Evolutionary conservation across 495 filamentous ascomycete species (phyloP).

Genomic region (Bacidia rubella): DNA sequence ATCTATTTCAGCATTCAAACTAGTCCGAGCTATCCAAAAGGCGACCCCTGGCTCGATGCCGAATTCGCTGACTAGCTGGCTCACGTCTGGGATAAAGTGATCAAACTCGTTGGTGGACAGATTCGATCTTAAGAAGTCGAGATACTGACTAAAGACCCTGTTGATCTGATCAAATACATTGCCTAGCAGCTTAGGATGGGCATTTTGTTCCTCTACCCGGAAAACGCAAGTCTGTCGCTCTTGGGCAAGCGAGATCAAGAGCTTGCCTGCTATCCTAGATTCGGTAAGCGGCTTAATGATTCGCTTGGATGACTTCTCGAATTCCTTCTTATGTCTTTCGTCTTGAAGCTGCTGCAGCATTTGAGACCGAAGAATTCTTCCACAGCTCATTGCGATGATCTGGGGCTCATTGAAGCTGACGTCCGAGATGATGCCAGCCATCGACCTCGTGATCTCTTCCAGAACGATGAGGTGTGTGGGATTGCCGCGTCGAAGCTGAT

Average conservation of each 20-base stretch:
- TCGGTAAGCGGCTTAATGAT: conserved; percentile 67
- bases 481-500: conserved; percentile 66
- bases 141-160: conserved; percentile 67
- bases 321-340: conserved; percentile 49
- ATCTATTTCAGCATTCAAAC: conserved; percentile 43
- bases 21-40: conserved; percentile 72
- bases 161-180: conserved; percentile 85
- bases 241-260: conserved; percentile 81
- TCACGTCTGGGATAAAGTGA: conserved; percentile 59
- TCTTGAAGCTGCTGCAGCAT: conserved; percentile 67
- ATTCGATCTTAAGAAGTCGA: conserved; percentile 75
- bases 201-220: conserved; percentile 47
- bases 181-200: conserved; percentile 68
- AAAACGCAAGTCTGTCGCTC: conserved; percentile 71
- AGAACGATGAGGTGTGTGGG: conserved; percentile 79
- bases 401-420: conserved; percentile 77
- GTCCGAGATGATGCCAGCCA: conserved; percentile 83
- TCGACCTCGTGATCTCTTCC: conserved; percentile 73
- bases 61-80: conserved; percentile 60
- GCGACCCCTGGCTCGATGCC: conserved; percentile 71
- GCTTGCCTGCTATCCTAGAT: conserved; percentile 55
- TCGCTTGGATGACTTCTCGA: conserved; percentile 51
- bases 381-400: conserved; percentile 73
- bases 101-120: conserved; percentile 68
- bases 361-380: conserved; percentile 61